Base-by-base conservation (phyloP, 2,329 filamentous ascomycete species). In the Colletotrichum euphorbiae region DNA sequence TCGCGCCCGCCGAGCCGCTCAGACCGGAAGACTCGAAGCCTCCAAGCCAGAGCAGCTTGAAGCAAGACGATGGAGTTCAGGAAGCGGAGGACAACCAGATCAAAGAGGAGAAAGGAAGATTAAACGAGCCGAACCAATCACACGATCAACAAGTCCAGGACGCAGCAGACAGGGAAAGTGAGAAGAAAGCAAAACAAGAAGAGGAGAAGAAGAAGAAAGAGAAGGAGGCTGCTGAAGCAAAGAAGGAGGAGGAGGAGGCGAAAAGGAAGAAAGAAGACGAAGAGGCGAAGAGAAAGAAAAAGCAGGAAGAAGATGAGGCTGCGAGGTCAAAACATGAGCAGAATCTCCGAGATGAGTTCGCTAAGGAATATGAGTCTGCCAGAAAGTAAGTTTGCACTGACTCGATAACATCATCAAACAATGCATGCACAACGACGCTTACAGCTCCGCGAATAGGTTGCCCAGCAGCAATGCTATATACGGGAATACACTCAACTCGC, bases 401-500 rank as follows among this genome's bases (percentile, higher is more conserved):
- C 6, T 15, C 66, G 17, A 17, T 74, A 38, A n/a, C 43, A n/a
- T 8, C 36, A 28, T 11, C 11, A 5, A 31, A 21, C 3, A 13
- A n/a, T 67, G 69, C 28, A 71, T 71, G 43, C 72, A 15, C 54
- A 60, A 31, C 43, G 42, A 52, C 62, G 43, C 45, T 24, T 9
- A 33, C 15, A 56, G 31, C 12, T 24, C 19, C 40, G 57, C 19
- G 17, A 45, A 45, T 62, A 86, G 83, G 42, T 73, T 82, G 67
- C 78, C 80, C 15, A 80, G 79, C 24, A 83, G 83, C 13, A 83
- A 85, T 65, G 80, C 82, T 7, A 81, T 89, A 15, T 89, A 87
- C 72, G 86, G 86, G 17, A 86, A 84, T 62, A 89, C 86, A 0
- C 75, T 89, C 15, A 78, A 81, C 19, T 81, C 79, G 7, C 76